These are phyloP conservation scores for Diutina siamensis DNA, from an alignment of 1,139 yeast genomes.

Conservation along the genomic window DNA sequence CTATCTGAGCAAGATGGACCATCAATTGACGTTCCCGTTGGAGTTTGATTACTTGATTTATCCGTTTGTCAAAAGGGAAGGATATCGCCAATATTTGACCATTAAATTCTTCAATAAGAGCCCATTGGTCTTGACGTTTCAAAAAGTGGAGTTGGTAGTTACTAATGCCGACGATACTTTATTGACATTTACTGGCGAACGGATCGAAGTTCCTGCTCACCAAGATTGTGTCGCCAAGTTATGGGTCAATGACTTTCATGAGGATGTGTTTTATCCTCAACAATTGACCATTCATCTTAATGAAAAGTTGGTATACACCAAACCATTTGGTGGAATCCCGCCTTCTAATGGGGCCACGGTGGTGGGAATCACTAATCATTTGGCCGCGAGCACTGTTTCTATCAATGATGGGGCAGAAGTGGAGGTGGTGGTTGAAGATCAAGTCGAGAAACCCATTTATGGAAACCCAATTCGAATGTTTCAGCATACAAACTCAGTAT, in stretches of 20 bases:
- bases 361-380: slow-evolving; percentile 8
- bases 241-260: background rate
- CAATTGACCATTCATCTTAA: background rate
- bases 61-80: slow-evolving; percentile 14
- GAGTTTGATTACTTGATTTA: slow-evolving; percentile 19
- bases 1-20: slow-evolving; percentile 13
- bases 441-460: background rate
- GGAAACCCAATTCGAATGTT: slow-evolving; percentile 8
- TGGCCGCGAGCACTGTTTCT: background rate
- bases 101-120: slow-evolving; percentile 10
- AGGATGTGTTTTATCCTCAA: background rate
- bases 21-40: slow-evolving; percentile 18
- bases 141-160: slow-evolving; percentile 10
- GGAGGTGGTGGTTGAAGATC: background rate
- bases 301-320: slow-evolving; percentile 1
- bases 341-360: slow-evolving; percentile 9
- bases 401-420: slow-evolving; percentile 5
- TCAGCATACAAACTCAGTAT: slow-evolving; percentile 14
- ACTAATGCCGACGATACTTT: slow-evolving; percentile 9
- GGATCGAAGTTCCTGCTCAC: background rate
- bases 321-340: background rate
- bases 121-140: slow-evolving; percentile 15
- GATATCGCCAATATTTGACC: slow-evolving; percentile 17
- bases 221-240: background rate
- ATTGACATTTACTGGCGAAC: slow-evolving; percentile 8